Conservation (phyloP, 2,329 filamentous ascomycete genomes). For the Cercospora sp. region DNA sequence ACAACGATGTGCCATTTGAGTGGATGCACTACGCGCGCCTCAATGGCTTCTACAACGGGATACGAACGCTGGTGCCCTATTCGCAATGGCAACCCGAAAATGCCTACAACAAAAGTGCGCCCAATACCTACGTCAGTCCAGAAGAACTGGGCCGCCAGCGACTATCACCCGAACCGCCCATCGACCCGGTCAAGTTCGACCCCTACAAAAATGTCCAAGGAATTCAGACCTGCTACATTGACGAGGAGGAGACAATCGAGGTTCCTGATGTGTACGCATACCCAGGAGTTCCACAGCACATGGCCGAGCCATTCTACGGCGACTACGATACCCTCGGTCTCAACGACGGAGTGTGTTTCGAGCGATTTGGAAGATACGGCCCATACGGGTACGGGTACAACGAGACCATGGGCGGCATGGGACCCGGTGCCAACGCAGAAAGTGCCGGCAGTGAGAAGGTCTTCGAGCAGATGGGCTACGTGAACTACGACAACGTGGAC, state of each 20-base stretch:
- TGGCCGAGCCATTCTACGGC: conserved; percentile 51
- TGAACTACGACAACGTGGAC: conserved; percentile 51
- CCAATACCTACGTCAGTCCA: conserved; percentile 23
- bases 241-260: conserved; percentile 56
- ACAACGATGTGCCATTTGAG: conserved; percentile 42
- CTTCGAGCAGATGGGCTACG: conserved; percentile 47
- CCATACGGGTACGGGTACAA: conserved; percentile 55
- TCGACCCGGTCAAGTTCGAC: conserved; percentile 45
- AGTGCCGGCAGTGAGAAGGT: conserved; percentile 49
- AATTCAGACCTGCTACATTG: conserved; percentile 64
- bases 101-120: conserved; percentile 44
- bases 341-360: conserved; percentile 52
- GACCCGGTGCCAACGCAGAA: conserved; percentile 44
- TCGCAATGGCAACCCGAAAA: conserved; percentile 49
- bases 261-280: conserved; percentile 68
- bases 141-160: conserved; percentile 34
- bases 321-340: conserved; percentile 51
- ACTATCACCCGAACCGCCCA: conserved; percentile 31
- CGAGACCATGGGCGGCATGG: conserved; percentile 50
- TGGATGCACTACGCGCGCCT: conserved; percentile 50
- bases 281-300: conserved; percentile 53
- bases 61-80: conserved; percentile 48
- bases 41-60: conserved; percentile 51
- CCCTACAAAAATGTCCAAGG: conserved; percentile 53
- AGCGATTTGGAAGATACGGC: conserved; percentile 52